phyloP scores from a whole-genome alignment of 805 yeast genomes.

The Hanseniaspora taiwanica region DNA sequence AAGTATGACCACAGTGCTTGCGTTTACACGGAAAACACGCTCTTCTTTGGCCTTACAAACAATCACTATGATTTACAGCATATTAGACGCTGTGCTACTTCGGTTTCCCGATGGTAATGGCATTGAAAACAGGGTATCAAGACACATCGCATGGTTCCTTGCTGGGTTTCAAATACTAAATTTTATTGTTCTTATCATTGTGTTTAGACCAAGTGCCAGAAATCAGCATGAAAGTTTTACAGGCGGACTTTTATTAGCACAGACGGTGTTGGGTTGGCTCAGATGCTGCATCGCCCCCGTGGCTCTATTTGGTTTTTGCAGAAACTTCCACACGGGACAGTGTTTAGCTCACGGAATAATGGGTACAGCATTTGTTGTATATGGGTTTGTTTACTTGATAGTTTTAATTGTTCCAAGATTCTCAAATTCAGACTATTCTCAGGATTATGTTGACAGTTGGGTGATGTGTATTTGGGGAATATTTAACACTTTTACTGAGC shows the following conservation, averaged over 20 bases:
- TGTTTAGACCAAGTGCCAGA: constrained; percentile 42
- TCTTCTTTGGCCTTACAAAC: constrained; percentile 34
- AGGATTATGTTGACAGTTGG: constrained; percentile 72
- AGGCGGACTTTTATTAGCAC: constrained; percentile 33
- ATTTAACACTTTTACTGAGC: constrained; percentile 91
- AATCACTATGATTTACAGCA: constrained; percentile 35
- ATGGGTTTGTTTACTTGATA: constrained; percentile 58
- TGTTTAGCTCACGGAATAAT: constrained; percentile 95
- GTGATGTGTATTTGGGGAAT: constrained; percentile 86
- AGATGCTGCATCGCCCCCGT: constrained; percentile 70
- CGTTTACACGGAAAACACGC: constrained; percentile 39
- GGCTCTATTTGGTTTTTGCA: constrained; percentile 79
- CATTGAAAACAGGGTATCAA: constrained; percentile 53
- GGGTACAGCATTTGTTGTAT: constrained; percentile 79
- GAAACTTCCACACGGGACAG: constrained; percentile 75
- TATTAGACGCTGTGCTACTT: constrained; percentile 42
- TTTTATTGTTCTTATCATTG: constrained; percentile 42
- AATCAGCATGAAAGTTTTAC: constrained; percentile 24
- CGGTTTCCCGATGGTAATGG: constrained; percentile 53
- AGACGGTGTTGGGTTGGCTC: constrained; percentile 59
- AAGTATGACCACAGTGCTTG: constrained; percentile 39
- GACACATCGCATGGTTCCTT: constrained; percentile 57
- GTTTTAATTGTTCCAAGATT: constrained; percentile 69
- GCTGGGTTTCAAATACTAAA: constrained; percentile 32
- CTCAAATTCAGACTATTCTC: constrained; percentile 46